Evolutionary conservation across 495 filamentous ascomycete species (phyloP).

Genomic region (Lentithecium fluviatile): DNA sequence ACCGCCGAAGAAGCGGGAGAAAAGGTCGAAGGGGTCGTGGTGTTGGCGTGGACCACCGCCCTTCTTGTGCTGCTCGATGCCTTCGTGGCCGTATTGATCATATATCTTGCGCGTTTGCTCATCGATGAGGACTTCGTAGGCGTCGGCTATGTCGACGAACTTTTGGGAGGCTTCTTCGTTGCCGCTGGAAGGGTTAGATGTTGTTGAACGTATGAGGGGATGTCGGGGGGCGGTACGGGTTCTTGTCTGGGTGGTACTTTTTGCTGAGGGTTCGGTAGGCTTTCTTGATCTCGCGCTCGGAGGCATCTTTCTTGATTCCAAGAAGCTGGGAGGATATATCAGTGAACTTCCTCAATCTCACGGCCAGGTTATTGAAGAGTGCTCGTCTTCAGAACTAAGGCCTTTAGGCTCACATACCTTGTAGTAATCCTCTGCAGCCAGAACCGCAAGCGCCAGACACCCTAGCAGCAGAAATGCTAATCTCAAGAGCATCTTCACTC

Average conservation of each 20-base stretch:
- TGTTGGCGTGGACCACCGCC: constrained; percentile 60
- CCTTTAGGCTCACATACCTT: constrained; percentile 55
- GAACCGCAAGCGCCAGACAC: constrained; percentile 20
- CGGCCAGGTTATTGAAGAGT: background rate
- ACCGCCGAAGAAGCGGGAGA: constrained; percentile 96
- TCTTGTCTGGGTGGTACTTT: constrained; percentile 98
- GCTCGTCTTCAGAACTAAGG: background rate
- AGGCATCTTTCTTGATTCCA: constrained; percentile 75
- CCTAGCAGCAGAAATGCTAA: constrained; percentile 23
- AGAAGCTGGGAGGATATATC: constrained; percentile 56
- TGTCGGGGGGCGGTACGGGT: constrained; percentile 65
- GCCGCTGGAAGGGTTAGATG: constrained; percentile 49
- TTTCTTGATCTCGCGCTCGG: constrained; percentile 90
- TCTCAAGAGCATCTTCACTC: constrained; percentile 28
- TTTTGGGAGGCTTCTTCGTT: constrained; percentile 81
- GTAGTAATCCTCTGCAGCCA: constrained; percentile 84
- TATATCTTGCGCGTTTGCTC: constrained; percentile 83
- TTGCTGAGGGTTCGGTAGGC: constrained; percentile 92
- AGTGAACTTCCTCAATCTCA: background rate
- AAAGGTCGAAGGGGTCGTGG: constrained; percentile 95
- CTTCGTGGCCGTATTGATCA: constrained; percentile 93
- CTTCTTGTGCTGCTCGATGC: constrained; percentile 77
- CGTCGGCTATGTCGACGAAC: constrained; percentile 93
- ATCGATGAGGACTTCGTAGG: constrained; percentile 90
- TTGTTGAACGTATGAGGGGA: constrained; percentile 8